Evolutionary conservation across 1,284 basidiomycete species (phyloP), one percentile per base, ranked within the genome.

Genomic region (Austroboletus rostrupii): DNA sequence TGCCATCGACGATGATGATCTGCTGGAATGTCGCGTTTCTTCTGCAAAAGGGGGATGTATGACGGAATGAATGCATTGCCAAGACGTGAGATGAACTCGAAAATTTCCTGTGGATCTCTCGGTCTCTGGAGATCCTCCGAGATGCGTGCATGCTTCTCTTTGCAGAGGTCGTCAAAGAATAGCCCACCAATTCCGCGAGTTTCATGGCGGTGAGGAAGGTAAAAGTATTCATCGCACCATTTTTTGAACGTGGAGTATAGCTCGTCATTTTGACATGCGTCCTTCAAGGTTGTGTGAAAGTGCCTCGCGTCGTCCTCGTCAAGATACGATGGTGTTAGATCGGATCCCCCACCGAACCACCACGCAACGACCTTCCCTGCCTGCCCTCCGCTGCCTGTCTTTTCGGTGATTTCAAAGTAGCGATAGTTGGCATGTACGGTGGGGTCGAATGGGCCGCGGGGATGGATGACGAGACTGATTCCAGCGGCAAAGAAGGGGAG

Each of bases 261-360:
- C 26, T 74, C 72, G 3, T 94, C 85, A 37, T 73, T 67, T 61
- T 90, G 87, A 67, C 92, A 95, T 0, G 90, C 88, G 3, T 68
- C 66, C 68, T 92, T 90, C 60, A 95, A 72, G 2, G 83, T 87
- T 32, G 66, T 56, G 73, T 99, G 97, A 74, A 98, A 99, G 66
- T 95, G 92, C 21, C 69, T 65, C 3, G 85, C 92, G 66, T 99
- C 96, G 53, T 90, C 87, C 54, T 86, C 83, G 71, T 87, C 93
- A 10, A 99, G 79, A 70, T 97, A 98, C 13, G 87, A 87, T 1
- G 97, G 97, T 0, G 97, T 99, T 42, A 99, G 78, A 68, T 99
- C 96, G 3, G 85, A 84, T n/a, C 96, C 96, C 33, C 96, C 96
- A 40, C 96, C 96, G 63, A 98, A 99, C 97, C 97, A 99, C 94